Base-by-base conservation (phyloP, 805 yeast genomes). In the Candida xiaguanensis region DNA sequence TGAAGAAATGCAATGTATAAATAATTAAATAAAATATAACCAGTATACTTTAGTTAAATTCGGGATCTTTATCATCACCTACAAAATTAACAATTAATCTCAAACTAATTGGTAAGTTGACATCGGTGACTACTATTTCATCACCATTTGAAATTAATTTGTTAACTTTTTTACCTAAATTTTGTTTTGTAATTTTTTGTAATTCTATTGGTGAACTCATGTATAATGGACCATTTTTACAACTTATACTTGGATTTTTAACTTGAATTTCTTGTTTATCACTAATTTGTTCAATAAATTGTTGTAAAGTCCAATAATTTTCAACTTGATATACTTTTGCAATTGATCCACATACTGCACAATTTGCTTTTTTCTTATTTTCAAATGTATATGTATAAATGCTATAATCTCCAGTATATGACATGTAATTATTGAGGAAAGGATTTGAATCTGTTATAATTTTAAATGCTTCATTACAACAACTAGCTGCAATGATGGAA, bases 401-500 rank as follows among this genome's bases (percentile, higher is more conserved):
- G 1, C 91, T 85, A 38, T 78, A 80, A 39, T 82, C 82, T 0
- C 98, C 98, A 18, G 89, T 78, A 53, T 86, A 86, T 78, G 83
- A 85, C 85, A 87, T 82, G 56, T 85, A 85, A 61, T 88, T 90
- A 43, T 78, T 75, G 48, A 85, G 61, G 13, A 65, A 63, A 0
- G 89, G 91, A 44, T 79, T 78, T 41, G 79, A 67, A 39, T 82
- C 78, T 1, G 95, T 79, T 31, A 86, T 73, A 17, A 89, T 67
- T 54, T 90, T 90, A 59, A 87, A 77, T 2, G 84, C 86, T 58
- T 89, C 96, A 46, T 84, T 85, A 54, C 93, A 84, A 56, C 95
- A 85, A 5, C 88, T 73, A 0, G 93, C 95, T 0, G 97, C 96
- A 23, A 91, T 77, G 16, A 91, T 74, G 2, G 98, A 95, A 58